Evolutionary conservation across 148 eudicot genomes (phyloP), one percentile per base, ranked within the genome.

Genomic region (Rhododendron simsii): DNA sequence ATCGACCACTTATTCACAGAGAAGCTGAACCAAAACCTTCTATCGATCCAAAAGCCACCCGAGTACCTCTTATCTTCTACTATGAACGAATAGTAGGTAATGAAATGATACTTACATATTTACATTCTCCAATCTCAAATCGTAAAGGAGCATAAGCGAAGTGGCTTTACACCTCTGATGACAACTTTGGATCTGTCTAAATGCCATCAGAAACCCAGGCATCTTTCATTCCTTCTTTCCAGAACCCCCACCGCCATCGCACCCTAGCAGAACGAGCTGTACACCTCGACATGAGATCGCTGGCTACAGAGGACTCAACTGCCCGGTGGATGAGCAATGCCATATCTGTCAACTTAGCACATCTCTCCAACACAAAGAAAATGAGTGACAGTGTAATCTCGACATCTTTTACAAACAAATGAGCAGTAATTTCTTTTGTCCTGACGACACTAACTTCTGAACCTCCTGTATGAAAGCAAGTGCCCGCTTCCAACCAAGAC

Each of bases 211-310:
- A 88, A 23, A 91, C 81, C 94, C 94, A 94, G 75, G 81, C 87
- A 89, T 94, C 97, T 76, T 91, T 82, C 15, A 55, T 81, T 63
- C 93, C 92, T 87, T 92, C 92, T 82, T 89, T 93, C 95, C 97
- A 93, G 83, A 89, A 81, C 7, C 96, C 96, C 96, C 96, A 93
- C 81, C 87, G 90, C 95, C 94, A 93, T 53, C 84, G 85, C 77
- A 89, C 89, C 85, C 87, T 86, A 51, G 92, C 59, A 81, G 88
- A 89, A 48, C 14, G 84, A 73, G 87, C 85, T 50, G 78, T 78
- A 87, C 92, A 94, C 81, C 84, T 89, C 5, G 91, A 85, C 39
- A 90, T 88, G 86, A 94, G 83, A 57, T 83, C 59, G 47, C 86
- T 83, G 7, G 88, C 85, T n/a, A 87, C 86, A 69, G 57, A 55